These are phyloP conservation scores for Cerrena zonata DNA, from an alignment of 1,284 basidiomycete genomes.

Conservation along the genomic window DNA sequence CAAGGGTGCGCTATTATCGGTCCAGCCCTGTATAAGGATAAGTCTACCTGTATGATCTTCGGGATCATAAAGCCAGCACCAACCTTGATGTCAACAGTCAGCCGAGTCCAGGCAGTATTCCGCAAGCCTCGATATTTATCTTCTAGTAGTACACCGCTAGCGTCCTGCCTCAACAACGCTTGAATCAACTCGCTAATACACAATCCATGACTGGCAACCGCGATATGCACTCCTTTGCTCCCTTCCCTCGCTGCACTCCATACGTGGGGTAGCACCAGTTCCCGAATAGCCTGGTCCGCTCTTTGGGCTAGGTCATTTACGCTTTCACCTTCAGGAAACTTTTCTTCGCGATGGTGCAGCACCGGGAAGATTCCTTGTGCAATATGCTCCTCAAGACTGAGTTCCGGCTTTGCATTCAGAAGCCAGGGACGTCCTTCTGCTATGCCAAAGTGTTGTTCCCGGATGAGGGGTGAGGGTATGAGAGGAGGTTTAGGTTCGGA, in stretches of 20 bases:
- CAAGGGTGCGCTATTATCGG: conserved; percentile 21
- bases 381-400: conserved; percentile 47
- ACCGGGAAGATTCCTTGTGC: conserved; percentile 48
- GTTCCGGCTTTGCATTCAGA: conserved; percentile 23
- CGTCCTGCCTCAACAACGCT: conserved; percentile 41
- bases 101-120: conserved; percentile 70
- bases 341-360: conserved; percentile 42
- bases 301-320: conserved; percentile 61
- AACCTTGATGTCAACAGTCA: conserved; percentile 47
- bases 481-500: conserved; percentile 51
- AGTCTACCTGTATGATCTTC: not conserved
- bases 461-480: conserved; percentile 44
- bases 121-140: conserved; percentile 47
- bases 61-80: conserved; percentile 7
- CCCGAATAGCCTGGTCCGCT: conserved; percentile 52
- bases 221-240: conserved; percentile 47
- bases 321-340: conserved; percentile 72
- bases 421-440: conserved; percentile 65
- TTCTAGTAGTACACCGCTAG: conserved; percentile 24
- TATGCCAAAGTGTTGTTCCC: conserved; percentile 68
- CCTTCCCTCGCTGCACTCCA: conserved; percentile 34
- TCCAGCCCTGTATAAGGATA: conserved; percentile 22
- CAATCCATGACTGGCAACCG: conserved; percentile 76
- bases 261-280: conserved; percentile 60
- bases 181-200: conserved; percentile 65